Evolutionary conservation across 306 rosid species (phyloP).

Genomic region (Castanospermum australe): DNA sequence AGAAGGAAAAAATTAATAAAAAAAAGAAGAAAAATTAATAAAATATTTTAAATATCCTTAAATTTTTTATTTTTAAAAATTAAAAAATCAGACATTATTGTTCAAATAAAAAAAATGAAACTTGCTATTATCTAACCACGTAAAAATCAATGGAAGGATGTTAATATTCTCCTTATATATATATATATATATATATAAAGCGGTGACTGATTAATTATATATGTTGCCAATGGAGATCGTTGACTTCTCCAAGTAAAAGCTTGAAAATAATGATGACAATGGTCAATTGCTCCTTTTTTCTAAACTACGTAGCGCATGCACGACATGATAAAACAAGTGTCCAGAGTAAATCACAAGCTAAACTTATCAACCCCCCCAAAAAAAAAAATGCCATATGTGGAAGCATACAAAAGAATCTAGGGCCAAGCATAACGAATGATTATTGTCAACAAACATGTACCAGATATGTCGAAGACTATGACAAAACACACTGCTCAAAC

Average conservation of each 20-base stretch:
- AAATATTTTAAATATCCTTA: too few species aligned
- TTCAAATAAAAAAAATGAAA: too few species aligned
- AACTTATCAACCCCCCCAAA: too few species aligned
- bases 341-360: background rate
- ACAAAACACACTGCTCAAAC: background rate
- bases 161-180: too few species aligned
- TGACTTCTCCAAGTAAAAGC: conserved; percentile 13
- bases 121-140: too few species aligned
- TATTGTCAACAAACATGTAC: background rate
- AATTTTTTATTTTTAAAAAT: too few species aligned
- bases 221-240: background rate
- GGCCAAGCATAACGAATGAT: background rate
- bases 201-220: conserved; percentile 13
- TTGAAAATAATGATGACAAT: background rate
- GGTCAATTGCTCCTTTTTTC: background rate
- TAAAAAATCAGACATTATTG: too few species aligned
- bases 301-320: background rate
- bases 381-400: conserved; percentile 3
- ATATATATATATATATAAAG: too few species aligned
- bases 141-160: too few species aligned
- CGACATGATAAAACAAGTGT: background rate
- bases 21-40: too few species aligned
- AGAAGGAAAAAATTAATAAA: too few species aligned
- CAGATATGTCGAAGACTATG: background rate
- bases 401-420: background rate